A percentile compares a stretch with the other conserved stretches of the same genome.
Evolutionary conservation across 176 grass and related monocot genomes (phyloP).

Genomic region (Cymbopogon citratus): DNA sequence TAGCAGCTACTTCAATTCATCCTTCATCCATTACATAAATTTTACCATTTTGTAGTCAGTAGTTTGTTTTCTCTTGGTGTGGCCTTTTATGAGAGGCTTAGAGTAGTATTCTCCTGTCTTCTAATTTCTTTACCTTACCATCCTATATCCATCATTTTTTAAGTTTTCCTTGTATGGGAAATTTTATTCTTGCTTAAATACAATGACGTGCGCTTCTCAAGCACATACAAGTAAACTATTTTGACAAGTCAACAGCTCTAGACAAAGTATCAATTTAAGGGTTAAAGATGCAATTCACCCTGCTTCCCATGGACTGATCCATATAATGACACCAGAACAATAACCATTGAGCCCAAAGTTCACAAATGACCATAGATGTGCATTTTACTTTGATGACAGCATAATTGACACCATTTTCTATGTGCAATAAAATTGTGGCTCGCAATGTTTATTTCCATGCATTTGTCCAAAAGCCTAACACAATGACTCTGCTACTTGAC

Average conservation of each 20-base stretch:
- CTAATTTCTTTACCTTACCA: too few relatives aligned
- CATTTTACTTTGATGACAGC: background rate
- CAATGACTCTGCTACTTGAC: too few relatives aligned
- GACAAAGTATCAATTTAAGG: background rate
- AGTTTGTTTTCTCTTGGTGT: background rate
- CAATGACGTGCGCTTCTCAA: too few relatives aligned
- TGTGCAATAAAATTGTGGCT: background rate
- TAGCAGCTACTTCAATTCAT: background rate
- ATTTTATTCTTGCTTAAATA: too few relatives aligned
- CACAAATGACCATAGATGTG: too few relatives aligned
- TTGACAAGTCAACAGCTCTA: background rate
- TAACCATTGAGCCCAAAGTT: background rate
- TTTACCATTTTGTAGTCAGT: background rate
- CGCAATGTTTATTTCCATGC: background rate
- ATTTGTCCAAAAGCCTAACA: background rate
- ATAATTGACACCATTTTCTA: background rate
- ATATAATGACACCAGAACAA: background rate
- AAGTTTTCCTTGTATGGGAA: too few relatives aligned
- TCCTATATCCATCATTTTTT: too few relatives aligned
- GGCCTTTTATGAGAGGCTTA: background rate
- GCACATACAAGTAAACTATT: too few relatives aligned
- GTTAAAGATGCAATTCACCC: background rate
- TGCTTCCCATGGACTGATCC: background rate
- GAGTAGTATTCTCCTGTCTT: background rate
- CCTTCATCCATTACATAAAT: background rate